Percentiles rank a stretch among this genome's conserved stretches.
Conservation (phyloP, 768 basidiomycete species). For the Lactifluus piperatus region DNA sequence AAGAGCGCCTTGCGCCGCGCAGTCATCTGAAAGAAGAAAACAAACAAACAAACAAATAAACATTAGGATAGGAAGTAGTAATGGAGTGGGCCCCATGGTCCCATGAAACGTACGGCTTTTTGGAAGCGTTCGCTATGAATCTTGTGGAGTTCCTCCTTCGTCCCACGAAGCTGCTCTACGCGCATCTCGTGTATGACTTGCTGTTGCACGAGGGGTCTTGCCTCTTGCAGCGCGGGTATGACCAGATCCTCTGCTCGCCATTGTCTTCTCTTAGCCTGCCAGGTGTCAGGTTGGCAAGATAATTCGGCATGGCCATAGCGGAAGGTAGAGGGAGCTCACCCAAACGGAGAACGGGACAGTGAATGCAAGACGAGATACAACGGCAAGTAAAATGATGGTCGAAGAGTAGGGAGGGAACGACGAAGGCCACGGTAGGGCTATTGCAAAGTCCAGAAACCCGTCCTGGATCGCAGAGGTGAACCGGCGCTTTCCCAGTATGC, state of each 20-base stretch:
- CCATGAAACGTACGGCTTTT: conserved; percentile 11
- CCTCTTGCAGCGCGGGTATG: conserved; percentile 18
- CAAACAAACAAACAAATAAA: no score
- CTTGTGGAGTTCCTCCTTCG: conserved; percentile 18
- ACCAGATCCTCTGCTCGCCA: conserved; percentile 23
- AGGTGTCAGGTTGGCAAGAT: neutral
- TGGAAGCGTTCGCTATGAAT: conserved; percentile 10
- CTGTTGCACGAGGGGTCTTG: conserved; percentile 16
- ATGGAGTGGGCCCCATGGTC: neutral
- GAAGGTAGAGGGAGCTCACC: conserved; percentile 39
- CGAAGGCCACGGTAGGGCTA: conserved; percentile 64
- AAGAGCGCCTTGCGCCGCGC: conserved; percentile 52
- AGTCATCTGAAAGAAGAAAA: conserved; percentile 38
- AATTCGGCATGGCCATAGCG: neutral
- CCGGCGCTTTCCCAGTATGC: neutral
- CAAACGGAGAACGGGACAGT: conserved; percentile 70
- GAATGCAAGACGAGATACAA: conserved; percentile 46
- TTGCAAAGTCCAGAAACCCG: conserved; percentile 67
- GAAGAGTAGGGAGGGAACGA: conserved; percentile 63
- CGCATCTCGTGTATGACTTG: conserved; percentile 9
- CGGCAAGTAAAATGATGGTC: conserved; percentile 63
- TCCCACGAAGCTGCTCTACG: conserved; percentile 8
- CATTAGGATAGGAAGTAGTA: neutral
- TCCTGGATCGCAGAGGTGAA: conserved; percentile 34
- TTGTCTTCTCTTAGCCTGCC: conserved; percentile 24